Evolutionary conservation across 1,284 basidiomycete species (phyloP).

Genomic region (Pisolithus thermaeus): DNA sequence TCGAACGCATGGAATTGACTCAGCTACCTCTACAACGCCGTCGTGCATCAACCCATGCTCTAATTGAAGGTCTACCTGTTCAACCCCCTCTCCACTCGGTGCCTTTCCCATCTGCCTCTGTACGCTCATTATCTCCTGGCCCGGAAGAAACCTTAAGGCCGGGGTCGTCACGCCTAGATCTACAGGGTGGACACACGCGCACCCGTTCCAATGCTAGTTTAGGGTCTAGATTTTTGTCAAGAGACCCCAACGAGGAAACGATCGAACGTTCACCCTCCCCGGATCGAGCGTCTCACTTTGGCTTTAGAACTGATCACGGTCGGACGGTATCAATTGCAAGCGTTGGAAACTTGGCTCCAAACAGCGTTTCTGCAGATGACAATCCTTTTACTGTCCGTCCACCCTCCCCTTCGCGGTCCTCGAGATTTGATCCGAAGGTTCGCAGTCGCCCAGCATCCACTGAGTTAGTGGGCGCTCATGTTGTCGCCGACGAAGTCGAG

Average conservation of each 20-base stretch:
- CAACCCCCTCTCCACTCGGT: constrained; percentile 44
- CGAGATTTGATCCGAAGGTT: constrained; percentile 68
- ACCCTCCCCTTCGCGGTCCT: constrained; percentile 52
- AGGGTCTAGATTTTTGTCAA: constrained; percentile 38
- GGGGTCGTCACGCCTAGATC: constrained; percentile 28
- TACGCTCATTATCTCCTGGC: constrained; percentile 47
- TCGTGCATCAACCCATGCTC: constrained; percentile 44
- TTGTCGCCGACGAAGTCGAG: constrained; percentile 51
- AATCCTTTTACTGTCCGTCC: constrained; percentile 59
- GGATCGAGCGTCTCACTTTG: constrained; percentile 34
- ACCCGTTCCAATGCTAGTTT: constrained; percentile 45
- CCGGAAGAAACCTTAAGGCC: constrained; percentile 30
- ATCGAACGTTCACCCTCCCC: constrained; percentile 28
- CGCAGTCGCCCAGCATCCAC: constrained; percentile 62
- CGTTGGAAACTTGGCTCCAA: constrained; percentile 31
- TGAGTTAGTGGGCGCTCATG: constrained; percentile 58
- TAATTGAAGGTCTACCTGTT: constrained; percentile 40
- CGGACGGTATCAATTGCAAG: constrained; percentile 37
- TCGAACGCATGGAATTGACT: constrained; percentile 39
- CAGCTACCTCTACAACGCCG: constrained; percentile 37
- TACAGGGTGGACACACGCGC: constrained; percentile 32
- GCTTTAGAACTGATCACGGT: constrained; percentile 32
- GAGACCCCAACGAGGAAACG: constrained; percentile 25
- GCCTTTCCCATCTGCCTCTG: constrained; percentile 58
- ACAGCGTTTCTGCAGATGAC: constrained; percentile 36